These are phyloP conservation scores for Tetrahymena thermophila DNA, from an alignment of 73 alveolate genomes.

Conservation along the genomic window DNA sequence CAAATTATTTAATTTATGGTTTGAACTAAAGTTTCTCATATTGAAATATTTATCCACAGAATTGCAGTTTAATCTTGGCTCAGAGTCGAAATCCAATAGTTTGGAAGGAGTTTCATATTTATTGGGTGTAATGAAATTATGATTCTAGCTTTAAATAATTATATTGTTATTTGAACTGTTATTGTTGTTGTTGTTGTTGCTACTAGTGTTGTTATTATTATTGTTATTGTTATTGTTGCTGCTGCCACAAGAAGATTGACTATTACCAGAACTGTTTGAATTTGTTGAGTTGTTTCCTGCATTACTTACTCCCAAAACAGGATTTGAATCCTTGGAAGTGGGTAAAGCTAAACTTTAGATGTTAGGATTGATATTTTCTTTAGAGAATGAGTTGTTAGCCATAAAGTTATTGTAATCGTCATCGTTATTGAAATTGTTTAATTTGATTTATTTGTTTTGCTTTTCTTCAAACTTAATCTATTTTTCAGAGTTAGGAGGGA, in stretches of 20 bases:
- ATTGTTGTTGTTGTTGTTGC: not conserved
- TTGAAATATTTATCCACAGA: not conserved
- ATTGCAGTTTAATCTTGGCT: not conserved
- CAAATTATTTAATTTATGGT: not conserved
- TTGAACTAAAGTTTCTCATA: not conserved
- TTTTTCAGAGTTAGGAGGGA: not conserved
- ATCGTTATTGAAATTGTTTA: not conserved
- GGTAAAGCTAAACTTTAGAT: not conserved
- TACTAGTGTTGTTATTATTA: not conserved
- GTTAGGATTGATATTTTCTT: not conserved
- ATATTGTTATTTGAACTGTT: not conserved
- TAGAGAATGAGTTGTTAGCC: not conserved
- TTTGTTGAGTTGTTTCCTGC: not conserved
- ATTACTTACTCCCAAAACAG: not conserved
- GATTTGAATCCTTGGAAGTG: not conserved
- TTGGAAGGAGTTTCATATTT: not conserved
- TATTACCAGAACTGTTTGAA: not conserved
- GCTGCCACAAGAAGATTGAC: not conserved
- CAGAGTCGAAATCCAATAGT: not conserved
- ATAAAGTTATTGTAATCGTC: not conserved
- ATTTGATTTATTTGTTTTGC: not conserved
- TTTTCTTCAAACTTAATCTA: not conserved
- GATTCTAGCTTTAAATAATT: not conserved
- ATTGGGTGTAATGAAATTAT: not conserved
- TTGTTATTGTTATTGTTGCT: not conserved